Evolutionary conservation across 495 filamentous ascomycete species (phyloP).

Genomic region (Bathelium albidoporum): DNA sequence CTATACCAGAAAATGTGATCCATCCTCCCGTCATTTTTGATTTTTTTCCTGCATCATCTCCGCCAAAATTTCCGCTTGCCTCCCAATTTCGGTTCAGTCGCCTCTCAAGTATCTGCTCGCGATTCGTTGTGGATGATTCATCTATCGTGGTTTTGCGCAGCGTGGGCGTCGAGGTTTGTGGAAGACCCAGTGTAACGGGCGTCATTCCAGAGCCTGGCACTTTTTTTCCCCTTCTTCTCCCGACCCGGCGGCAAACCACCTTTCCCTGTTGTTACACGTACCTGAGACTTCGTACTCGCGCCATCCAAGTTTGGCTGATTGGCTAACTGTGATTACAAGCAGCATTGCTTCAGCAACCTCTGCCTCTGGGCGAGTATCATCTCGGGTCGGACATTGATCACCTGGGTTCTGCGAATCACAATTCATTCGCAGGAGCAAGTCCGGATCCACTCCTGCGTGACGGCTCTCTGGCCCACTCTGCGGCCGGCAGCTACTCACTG

Average conservation of each 20-base stretch:
- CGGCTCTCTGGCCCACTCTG: neutral
- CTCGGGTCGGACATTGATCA: constrained; percentile 5
- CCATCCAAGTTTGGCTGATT: neutral
- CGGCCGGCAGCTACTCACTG: neutral
- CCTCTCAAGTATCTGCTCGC: too few species aligned
- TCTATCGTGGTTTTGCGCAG: too few species aligned
- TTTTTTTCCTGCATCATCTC: neutral
- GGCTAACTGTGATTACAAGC: constrained; percentile 3
- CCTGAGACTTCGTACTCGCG: neutral
- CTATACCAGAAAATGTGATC: neutral
- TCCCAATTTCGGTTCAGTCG: neutral
- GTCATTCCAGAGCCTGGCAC: constrained; percentile 1
- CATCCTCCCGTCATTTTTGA: neutral
- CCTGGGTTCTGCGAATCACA: constrained; percentile 2
- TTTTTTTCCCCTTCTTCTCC: constrained; percentile 1
- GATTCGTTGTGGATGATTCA: too few species aligned
- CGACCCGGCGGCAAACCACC: constrained; percentile 1
- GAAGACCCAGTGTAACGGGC: neutral
- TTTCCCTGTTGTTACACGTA: constrained; percentile 5
- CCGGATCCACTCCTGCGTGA: constrained; percentile 1
- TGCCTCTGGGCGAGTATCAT: neutral
- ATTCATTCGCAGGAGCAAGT: neutral
- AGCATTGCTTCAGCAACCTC: neutral
- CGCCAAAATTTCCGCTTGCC: neutral
- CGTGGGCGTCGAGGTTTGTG: neutral